Percentiles rank a stretch among this genome's conserved stretches.
Conservation (phyloP, 768 basidiomycete species). For the Suillus bovinus region DNA sequence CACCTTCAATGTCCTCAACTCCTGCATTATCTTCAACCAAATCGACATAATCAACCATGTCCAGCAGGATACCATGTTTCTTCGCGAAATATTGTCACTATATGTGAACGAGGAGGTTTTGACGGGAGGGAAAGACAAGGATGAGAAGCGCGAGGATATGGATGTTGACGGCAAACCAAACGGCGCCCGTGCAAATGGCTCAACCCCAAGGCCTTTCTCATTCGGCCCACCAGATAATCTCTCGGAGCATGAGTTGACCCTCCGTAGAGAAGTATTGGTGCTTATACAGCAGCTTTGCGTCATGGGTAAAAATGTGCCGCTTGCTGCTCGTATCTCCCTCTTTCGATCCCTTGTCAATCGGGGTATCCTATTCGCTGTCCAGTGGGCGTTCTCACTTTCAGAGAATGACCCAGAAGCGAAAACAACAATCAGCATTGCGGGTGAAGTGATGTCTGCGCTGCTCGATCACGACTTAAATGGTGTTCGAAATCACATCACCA, state of each 20-base stretch:
- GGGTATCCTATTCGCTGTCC: constrained; percentile 86
- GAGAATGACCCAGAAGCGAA: constrained; percentile 53
- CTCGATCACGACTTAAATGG: constrained; percentile 91
- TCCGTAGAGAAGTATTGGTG: constrained; percentile 76
- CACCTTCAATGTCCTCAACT: constrained; percentile 95
- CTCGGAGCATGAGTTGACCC: constrained; percentile 51
- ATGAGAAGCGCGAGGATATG: constrained; percentile 33
- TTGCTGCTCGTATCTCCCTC: constrained; percentile 79
- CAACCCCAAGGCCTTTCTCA: constrained; percentile 39
- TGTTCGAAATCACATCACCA: constrained; percentile 81
- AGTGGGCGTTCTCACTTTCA: constrained; percentile 82
- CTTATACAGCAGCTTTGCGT: constrained; percentile 90
- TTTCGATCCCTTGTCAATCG: constrained; percentile 88
- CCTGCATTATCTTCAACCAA: constrained; percentile 98
- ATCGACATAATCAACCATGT: constrained; percentile 95
- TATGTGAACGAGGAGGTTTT: constrained; percentile 75
- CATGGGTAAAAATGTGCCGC: constrained; percentile 97
- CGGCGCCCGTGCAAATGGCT: constrained; percentile 36
- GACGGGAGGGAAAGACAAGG: constrained; percentile 35
- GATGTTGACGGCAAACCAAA: constrained; percentile 40
- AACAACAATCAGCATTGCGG: constrained; percentile 75
- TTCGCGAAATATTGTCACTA: constrained; percentile 73
- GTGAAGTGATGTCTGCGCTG: constrained; percentile 81
- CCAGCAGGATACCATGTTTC: constrained; percentile 72
- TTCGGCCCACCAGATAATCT: constrained; percentile 58